These are phyloP conservation scores for Leccinum subrobustum DNA, from an alignment of 1,284 basidiomycete species.

Conservation along the genomic window DNA sequence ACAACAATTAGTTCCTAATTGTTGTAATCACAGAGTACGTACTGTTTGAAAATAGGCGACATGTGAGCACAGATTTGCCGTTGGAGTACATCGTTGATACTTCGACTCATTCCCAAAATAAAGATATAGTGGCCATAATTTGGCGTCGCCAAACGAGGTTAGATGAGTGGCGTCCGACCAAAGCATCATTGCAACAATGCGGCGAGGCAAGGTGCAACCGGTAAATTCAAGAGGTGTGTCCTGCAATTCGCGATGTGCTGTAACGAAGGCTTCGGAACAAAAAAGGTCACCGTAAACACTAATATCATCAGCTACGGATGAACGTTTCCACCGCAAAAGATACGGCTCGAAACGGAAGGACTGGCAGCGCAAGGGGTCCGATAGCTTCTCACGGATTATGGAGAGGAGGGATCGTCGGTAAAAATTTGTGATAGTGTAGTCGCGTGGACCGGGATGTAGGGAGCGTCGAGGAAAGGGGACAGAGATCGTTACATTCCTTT, in stretches of 20 bases:
- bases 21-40: neutral
- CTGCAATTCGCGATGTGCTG: neutral
- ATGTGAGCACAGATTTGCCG: neutral
- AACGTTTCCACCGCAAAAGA: neutral
- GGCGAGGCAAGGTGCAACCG: neutral
- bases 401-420: neutral
- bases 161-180: neutral
- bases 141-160: neutral
- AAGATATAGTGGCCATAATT: neutral
- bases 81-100: neutral
- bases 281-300: neutral
- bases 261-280: neutral
- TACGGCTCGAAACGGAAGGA: neutral
- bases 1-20: neutral
- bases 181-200: neutral
- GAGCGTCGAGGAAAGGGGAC: too few relatives aligned
- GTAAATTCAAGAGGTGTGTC: neutral
- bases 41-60: neutral
- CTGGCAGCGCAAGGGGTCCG: neutral
- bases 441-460: neutral
- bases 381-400: neutral
- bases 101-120: neutral
- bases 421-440: neutral
- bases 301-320: neutral
- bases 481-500: too few relatives aligned